Conservation (phyloP, 2,329 filamentous ascomycete species). For the Aspergillus spinulosporus region DNA sequence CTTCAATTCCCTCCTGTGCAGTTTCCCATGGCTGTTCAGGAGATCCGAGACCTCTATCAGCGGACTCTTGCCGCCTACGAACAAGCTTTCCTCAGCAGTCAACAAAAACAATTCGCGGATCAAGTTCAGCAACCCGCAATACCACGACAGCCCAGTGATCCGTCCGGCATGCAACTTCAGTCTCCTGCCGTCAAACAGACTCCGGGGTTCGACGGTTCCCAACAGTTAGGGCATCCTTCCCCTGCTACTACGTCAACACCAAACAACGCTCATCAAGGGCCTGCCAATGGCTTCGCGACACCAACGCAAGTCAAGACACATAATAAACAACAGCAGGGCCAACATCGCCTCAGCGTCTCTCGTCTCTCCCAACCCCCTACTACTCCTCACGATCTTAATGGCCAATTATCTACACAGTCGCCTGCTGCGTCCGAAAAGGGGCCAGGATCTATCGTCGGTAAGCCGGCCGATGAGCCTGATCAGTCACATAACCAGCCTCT, state of each 20-base stretch:
- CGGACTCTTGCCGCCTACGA: conserved; percentile 77
- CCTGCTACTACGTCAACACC: conserved; percentile 32
- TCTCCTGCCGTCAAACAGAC: conserved; percentile 51
- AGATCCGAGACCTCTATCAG: conserved; percentile 72
- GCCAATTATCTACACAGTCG: conserved; percentile 31
- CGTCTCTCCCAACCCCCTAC: conserved; percentile 36
- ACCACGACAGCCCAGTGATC: conserved; percentile 40
- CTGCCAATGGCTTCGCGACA: conserved; percentile 44
- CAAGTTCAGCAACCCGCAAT: conserved; percentile 46
- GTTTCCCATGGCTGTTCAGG: conserved; percentile 64
- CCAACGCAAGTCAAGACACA: conserved; percentile 37
- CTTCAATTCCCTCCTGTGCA: conserved; percentile 63
- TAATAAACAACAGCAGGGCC: conserved; percentile 32
- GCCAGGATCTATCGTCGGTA: conserved; percentile 29
- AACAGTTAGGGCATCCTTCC: conserved; percentile 36
- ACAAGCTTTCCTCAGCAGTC: conserved; percentile 47
- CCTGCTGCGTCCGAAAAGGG: conserved; percentile 32
- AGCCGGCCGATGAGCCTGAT: conserved; percentile 33
- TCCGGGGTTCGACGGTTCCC: conserved; percentile 47
- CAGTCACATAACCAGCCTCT: conserved; percentile 34
- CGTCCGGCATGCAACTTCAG: conserved; percentile 46
- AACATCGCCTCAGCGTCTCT: conserved; percentile 35
- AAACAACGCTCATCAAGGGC: conserved; percentile 33
- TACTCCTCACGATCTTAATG: conserved; percentile 31
- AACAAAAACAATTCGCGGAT: conserved; percentile 46